Evolutionary conservation across 2,329 filamentous ascomycete genomes (phyloP).

Genomic region (Sporothrix pallida): DNA sequence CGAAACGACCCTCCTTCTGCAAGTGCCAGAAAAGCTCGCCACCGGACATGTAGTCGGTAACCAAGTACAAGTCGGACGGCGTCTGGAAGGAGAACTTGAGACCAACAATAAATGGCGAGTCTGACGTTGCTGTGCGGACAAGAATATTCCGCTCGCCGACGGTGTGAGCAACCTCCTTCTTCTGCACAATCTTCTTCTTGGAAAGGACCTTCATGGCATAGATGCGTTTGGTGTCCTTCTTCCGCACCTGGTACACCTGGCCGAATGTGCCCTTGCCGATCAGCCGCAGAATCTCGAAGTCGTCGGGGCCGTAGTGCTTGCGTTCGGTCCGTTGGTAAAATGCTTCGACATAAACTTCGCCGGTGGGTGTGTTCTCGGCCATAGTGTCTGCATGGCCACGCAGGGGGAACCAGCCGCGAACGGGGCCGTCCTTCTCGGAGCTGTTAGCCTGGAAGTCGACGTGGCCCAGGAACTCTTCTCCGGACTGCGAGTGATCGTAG

Average conservation of each 20-base stretch:
- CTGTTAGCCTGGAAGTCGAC: constrained; percentile 76
- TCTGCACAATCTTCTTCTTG: constrained; percentile 99
- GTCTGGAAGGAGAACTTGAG: constrained; percentile 99
- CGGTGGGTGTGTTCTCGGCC: constrained; percentile 75
- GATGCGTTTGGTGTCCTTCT: constrained; percentile 93
- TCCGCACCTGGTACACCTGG: constrained; percentile 97
- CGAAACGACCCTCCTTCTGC: constrained; percentile 94
- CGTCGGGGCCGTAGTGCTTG: constrained; percentile 90
- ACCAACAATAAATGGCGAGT: constrained; percentile 96
- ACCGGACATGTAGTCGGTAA: constrained; percentile 99
- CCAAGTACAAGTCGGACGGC: constrained; percentile 93
- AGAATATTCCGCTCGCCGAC: constrained; percentile 97
- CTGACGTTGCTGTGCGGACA: constrained; percentile 91
- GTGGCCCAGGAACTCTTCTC: constrained; percentile 91
- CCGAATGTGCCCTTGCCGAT: constrained; percentile 99
- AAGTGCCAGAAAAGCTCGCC: constrained; percentile 98
- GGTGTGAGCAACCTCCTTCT: constrained; percentile 98
- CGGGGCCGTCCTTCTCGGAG: constrained; percentile 68
- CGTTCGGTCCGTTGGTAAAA: constrained; percentile 85
- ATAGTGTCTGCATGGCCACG: constrained; percentile 74
- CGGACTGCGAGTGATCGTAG: constrained; percentile 75
- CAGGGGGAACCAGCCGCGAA: constrained; percentile 85
- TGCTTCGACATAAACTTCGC: constrained; percentile 88
- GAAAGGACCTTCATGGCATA: constrained; percentile 99
- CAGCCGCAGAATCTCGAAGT: constrained; percentile 94